Evolutionary conservation across 2,329 filamentous ascomycete species (phyloP), one percentile per base, ranked within the genome.

Genomic region (Talaromyces islandicus): DNA sequence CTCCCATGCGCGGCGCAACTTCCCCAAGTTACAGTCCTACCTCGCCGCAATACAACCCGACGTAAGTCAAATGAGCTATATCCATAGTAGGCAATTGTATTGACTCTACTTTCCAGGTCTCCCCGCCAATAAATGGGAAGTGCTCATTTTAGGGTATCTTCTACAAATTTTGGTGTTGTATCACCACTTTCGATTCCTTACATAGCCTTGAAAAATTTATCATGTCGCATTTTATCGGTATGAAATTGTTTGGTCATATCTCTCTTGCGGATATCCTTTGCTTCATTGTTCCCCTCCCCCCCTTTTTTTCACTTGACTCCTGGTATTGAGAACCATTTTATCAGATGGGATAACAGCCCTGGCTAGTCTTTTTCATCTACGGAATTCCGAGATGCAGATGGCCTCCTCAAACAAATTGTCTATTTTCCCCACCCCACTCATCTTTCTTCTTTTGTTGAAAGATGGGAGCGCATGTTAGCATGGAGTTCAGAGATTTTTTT

Each of bases 11-110:
- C 57, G 71, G 72, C 29, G 73, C 74, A 52, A 75, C 74, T 7
- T 76, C 75, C 57, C 74, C 75, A 60, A 73, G 72, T 29, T 78
- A 78, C 65, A 78, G 75, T 65, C 75, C 75, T 27, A 78, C 75
- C 56, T 78, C 75, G 51, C 75, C 75, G 61, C 72, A 73, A 57
- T 77, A 73, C 62, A 77, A 74, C 60, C 75, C 75, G 64, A 74
- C 75, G 74, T 77, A 69, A 71, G 74, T 17, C 60, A 29, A 21
- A 17, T 51, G 27, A 25, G 19, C 52, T 19, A 30, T 29, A 24
- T 48, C 24, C 10, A 51, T 43, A 51, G 61, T 35, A n/a, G 35
- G 58, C 19, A 32, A 11, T 19, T 19, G 7, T 30, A 55, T 66
- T 71, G 54, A 69, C 62, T 46, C 54, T 48, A 7, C 19, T 19